Base-by-base conservation (phyloP, 2,329 filamentous ascomycete species). In the Ceratocystis alfenasii region DNA sequence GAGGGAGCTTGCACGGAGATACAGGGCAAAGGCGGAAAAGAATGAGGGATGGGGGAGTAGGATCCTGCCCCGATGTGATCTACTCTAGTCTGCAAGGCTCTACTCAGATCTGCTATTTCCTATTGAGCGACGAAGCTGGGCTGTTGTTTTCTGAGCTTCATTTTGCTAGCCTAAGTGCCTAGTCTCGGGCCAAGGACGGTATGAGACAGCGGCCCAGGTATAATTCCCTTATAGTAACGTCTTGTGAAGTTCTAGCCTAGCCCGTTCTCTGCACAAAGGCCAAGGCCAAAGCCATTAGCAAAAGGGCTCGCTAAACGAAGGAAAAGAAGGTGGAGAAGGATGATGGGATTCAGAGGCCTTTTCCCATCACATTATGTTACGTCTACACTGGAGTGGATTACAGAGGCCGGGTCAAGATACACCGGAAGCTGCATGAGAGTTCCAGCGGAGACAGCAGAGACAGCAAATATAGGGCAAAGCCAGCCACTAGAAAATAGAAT, bases 171-270 rank as follows among this genome's bases (percentile, higher is more conserved):
- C 36, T 15, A 41, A 41, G 36, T 41, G 36, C 36, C 36, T 41
- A 15, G 53, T 33, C 53, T 57, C 53, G 53, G 53, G 53, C 22
- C 53, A 57, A 57, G 53, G 22, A 28, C 25, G n/a, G 28, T 30
- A 57, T 57, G 25, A 57, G 53, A 57, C 53, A 57, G 25, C 28
- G 48, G 48, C 4, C 48, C 48, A 53, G 48, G n/a, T 30, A 30
- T 12, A 17, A 30, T 28, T 57, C 22, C 53, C 53, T 57, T 33
- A n/a, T 57, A 57, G 53, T 57, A 28, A 7, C n/a, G 17, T 57
- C 53, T 33, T 57, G 15, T 10, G 30, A 7, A 57, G 22, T 33
- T 57, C 53, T 57, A 57, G 53, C 7, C 53, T 57, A 57, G 53
- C 17, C 53, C 30, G 53, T 33, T 28, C 28, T 17, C 30, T 33